Evolutionary conservation across 768 basidiomycete species (phyloP).

Genomic region (Galerina sulciceps): DNA sequence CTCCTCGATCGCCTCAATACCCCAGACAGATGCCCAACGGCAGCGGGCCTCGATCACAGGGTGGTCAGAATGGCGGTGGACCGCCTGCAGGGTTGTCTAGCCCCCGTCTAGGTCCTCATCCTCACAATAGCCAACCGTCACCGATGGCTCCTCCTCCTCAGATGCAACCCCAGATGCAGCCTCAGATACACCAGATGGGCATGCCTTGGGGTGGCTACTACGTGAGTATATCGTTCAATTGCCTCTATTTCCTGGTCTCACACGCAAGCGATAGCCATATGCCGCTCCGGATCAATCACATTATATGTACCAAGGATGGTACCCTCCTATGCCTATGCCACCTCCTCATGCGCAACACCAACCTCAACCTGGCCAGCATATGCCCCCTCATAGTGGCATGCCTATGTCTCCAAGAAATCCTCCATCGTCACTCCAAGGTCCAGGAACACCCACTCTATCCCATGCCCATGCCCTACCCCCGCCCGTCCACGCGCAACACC

Average conservation of each 20-base stretch:
- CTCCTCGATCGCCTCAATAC: constrained; percentile 71
- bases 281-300: constrained; percentile 44
- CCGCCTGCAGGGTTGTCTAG: constrained; percentile 63
- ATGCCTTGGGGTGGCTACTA: constrained; percentile 55
- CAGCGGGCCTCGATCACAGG: constrained; percentile 55
- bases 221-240: constrained; percentile 44
- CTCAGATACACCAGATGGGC: constrained; percentile 38
- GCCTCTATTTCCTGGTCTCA: constrained; percentile 10
- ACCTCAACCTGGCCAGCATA: constrained; percentile 51
- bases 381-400: constrained; percentile 52
- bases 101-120: constrained; percentile 67
- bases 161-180: constrained; percentile 41
- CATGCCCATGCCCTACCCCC: constrained; percentile 66
- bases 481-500: constrained; percentile 46
- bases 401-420: constrained; percentile 74
- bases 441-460: constrained; percentile 70
- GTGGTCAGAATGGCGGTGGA: constrained; percentile 61
- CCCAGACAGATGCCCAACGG: constrained; percentile 68
- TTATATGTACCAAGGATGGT: constrained; percentile 48
- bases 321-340: constrained; percentile 46
- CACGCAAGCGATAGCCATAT: constrained; percentile 35
- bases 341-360: constrained; percentile 53
- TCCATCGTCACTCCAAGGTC: constrained; percentile 54
- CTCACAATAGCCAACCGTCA: constrained; percentile 55
- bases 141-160: constrained; percentile 49